Evolutionary conservation across 2,329 filamentous ascomycete species (phyloP).

Genomic region (Apiospora pterosperma): DNA sequence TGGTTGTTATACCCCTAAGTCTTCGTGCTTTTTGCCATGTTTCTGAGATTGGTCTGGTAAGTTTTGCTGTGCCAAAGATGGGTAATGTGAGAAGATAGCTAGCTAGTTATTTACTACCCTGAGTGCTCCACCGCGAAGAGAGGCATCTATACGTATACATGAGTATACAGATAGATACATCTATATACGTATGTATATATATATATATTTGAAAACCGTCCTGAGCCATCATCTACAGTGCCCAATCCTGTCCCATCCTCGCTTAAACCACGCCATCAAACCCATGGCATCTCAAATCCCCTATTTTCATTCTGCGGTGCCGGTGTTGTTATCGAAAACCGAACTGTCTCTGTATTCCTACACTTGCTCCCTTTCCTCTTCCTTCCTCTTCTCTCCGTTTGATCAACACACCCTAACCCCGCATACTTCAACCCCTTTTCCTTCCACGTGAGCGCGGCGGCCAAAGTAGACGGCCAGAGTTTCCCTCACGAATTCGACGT

Average conservation of each 20-base stretch:
- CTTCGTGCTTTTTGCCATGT: neutral
- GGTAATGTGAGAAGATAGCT: neutral
- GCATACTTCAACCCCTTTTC: conserved; percentile 70
- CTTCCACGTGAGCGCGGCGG: conserved; percentile 59
- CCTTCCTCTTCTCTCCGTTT: no score
- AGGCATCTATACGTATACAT: neutral
- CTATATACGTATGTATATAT: no score
- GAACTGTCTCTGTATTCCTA: neutral
- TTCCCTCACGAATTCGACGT: conserved; percentile 65
- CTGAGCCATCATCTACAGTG: neutral
- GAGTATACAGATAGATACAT: neutral
- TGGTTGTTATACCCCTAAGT: neutral
- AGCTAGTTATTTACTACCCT: neutral
- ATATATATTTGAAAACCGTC: neutral
- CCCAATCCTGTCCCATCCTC: neutral
- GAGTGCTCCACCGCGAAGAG: neutral
- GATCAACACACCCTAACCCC: conserved; percentile 64
- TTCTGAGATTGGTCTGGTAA: neutral
- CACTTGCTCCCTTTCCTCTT: neutral
- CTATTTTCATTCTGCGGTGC: neutral
- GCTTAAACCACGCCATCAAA: neutral
- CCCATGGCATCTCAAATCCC: neutral
- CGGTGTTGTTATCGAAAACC: neutral
- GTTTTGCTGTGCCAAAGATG: neutral
- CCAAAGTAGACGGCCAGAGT: conserved; percentile 64